Evolutionary conservation across 768 basidiomycete species (phyloP).

Genomic region (Hygrophorus pudorinus): DNA sequence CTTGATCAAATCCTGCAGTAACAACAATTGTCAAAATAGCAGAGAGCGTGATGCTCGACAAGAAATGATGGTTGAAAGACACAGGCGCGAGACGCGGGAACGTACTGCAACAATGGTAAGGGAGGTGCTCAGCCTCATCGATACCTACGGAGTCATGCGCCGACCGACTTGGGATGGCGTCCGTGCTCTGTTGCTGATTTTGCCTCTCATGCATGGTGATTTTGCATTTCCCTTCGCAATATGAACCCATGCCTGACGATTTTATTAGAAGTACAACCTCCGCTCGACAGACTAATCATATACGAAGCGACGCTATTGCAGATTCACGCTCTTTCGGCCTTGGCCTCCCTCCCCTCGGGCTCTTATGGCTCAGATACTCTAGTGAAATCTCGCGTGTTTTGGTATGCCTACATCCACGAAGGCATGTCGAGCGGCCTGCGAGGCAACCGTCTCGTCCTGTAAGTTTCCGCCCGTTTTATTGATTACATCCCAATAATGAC

Average conservation of each 20-base stretch:
- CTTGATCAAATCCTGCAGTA: too few relatives aligned
- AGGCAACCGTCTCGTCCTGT: slow-evolving; percentile 81
- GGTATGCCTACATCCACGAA: slow-evolving; percentile 84
- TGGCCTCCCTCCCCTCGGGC: slow-evolving; percentile 27
- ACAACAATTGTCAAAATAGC: too few relatives aligned
- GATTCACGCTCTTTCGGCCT: slow-evolving; percentile 62
- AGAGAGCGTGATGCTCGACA: too few relatives aligned
- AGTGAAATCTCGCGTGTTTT: slow-evolving; percentile 62
- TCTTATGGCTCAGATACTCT: slow-evolving; percentile 1
- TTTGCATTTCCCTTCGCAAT: slow-evolving; percentile 2
- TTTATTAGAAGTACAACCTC: slow-evolving; percentile 28
- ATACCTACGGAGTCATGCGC: slow-evolving; percentile 68
- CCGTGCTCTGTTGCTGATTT: slow-evolving; percentile 62
- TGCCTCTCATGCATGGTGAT: slow-evolving; percentile 80
- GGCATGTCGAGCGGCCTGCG: slow-evolving; percentile 72
- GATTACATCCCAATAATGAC: background rate
- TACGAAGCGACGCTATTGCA: slow-evolving; percentile 81
- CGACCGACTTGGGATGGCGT: slow-evolving; percentile 85
- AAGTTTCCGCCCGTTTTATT: slow-evolving; percentile 20
- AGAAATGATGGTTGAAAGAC: slow-evolving; percentile 3
- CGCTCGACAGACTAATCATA: slow-evolving; percentile 48
- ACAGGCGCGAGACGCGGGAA: slow-evolving; percentile 35
- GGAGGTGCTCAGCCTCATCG: slow-evolving; percentile 72
- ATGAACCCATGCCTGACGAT: background rate
- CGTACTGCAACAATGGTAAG: slow-evolving; percentile 60